These are phyloP conservation scores for Lachancea dasiensis DNA, from an alignment of 805 yeast genomes.

Conservation along the genomic window DNA sequence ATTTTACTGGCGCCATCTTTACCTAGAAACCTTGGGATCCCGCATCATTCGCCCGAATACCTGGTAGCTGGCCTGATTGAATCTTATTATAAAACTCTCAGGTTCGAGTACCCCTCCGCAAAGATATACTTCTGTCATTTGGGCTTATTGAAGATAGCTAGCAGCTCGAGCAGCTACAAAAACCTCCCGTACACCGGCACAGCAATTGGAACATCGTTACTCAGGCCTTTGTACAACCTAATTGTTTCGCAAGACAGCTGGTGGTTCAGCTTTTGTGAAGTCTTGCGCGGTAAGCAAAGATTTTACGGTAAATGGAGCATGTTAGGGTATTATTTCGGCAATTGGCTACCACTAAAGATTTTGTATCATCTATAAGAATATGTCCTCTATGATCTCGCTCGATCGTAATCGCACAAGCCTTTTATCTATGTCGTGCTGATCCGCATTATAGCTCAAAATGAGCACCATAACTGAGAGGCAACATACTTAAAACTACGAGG, in stretches of 20 bases:
- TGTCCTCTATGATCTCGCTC: neutral
- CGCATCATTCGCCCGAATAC: constrained; percentile 27
- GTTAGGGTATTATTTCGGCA: constrained; percentile 10
- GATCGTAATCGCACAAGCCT: no score
- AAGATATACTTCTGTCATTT: constrained; percentile 21
- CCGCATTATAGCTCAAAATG: no score
- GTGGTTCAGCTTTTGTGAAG: constrained; percentile 9
- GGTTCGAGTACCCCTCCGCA: constrained; percentile 12
- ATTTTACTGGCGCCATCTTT: constrained; percentile 29
- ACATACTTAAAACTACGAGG: no score
- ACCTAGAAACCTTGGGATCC: constrained; percentile 19
- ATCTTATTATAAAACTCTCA: constrained; percentile 18
- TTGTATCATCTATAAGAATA: neutral
- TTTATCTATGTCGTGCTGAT: no score
- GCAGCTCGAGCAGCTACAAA: constrained; percentile 31
- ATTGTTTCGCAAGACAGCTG: constrained; percentile 15
- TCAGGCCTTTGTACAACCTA: constrained; percentile 25
- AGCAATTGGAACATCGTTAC: constrained; percentile 20
- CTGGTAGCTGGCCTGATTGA: constrained; percentile 25
- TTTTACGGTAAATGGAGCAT: constrained; percentile 13
- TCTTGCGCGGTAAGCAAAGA: constrained; percentile 5
- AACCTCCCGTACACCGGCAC: constrained; percentile 23
- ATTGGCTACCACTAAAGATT: constrained; percentile 7
- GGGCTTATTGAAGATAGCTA: constrained; percentile 27
- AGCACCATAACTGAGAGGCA: no score